phyloP scores from a whole-genome alignment of 371 early-diverging fungal species.

The Nematocida major region DNA sequence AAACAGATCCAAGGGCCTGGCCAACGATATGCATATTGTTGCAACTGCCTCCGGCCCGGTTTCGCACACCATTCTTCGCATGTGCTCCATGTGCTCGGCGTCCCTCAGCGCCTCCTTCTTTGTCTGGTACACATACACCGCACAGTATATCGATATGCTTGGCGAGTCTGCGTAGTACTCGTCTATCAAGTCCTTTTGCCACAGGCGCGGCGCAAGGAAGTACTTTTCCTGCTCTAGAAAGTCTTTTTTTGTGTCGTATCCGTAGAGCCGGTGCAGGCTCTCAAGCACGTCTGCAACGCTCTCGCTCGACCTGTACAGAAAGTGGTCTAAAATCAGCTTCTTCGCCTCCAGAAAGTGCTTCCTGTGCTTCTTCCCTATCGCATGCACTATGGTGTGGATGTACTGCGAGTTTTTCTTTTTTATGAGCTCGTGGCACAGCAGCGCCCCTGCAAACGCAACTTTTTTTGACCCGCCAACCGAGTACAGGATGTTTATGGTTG shows the following conservation, averaged over 20 bases:
- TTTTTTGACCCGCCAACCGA: background rate
- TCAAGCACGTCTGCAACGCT: background rate
- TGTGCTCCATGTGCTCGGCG: background rate
- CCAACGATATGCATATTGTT: background rate
- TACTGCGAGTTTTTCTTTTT: background rate
- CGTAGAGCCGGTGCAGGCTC: conserved; percentile 4
- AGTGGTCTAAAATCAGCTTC: conserved; percentile 26
- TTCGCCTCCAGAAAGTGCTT: background rate
- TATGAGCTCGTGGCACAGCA: background rate
- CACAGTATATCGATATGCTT: background rate
- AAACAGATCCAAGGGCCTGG: background rate
- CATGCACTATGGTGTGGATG: background rate
- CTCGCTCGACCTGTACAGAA: background rate
- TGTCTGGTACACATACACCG: conserved; percentile 3
- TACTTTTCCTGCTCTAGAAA: conserved; percentile 23
- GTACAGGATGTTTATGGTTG: conserved; percentile 40
- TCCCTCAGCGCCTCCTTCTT: background rate
- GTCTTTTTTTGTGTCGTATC: background rate
- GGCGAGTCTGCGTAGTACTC: conserved; percentile 12
- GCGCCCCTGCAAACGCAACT: conserved; percentile 27
- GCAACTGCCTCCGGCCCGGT: background rate
- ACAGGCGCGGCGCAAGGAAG: conserved; percentile 16
- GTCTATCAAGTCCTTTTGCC: background rate
- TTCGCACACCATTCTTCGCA: background rate
- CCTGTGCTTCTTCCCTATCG: background rate